Base-by-base conservation (phyloP, 352 stramenopile genomes). In the Phytophthora ohioensis region DNA sequence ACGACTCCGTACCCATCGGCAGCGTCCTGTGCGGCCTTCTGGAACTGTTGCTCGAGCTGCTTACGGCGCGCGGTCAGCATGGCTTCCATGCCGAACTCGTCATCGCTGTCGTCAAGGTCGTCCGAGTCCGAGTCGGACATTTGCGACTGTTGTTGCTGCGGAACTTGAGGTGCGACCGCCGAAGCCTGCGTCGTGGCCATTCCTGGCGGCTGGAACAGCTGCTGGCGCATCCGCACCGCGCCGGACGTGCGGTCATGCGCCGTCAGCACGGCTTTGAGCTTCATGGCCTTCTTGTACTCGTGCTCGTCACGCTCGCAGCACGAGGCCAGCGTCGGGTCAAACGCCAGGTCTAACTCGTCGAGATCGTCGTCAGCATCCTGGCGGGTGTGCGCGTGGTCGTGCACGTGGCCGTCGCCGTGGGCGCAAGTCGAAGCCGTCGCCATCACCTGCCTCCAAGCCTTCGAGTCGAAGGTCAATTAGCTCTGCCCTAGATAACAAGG, bases 301-400 rank as follows among this genome's bases (percentile, higher is more conserved):
- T 75, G 65, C 53, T 78, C 67, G 63, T 92, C 84, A 35, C 78
- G 77, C 57, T 89, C 82, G 63, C 84, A 92, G 68, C 84, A 92
- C 12, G 84, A 90, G 52, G 82, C 76, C 38, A 92, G 66, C 21
- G 84, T 92, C 17, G 84, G 84, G 52, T 92, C 84, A 41, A 80
- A 79, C 27, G 69, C 64, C 48, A 91, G 10, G 34, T 80, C 67
- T n/a, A 78, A 15, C 46, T 82, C 68, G 15, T 71, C 42, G 5
- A 70, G 45, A 6, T 80, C 63, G 10, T 86, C 42, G 21, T 55
- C 17, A 4, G 57, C 59, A 12, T 46, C 53, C 17, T 79, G 54
- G 39, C 80, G 56, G 12, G 78, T 43, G 48, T 82, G 55, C 17
- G 42, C 32, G 21, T 67, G 56, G 11, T 27, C 62, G 36, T 82